Percentiles rank a stretch among this genome's conserved stretches.
Evolutionary conservation across 805 yeast genomes (phyloP).

Genomic region (Ogataea parapolymorpha): DNA sequence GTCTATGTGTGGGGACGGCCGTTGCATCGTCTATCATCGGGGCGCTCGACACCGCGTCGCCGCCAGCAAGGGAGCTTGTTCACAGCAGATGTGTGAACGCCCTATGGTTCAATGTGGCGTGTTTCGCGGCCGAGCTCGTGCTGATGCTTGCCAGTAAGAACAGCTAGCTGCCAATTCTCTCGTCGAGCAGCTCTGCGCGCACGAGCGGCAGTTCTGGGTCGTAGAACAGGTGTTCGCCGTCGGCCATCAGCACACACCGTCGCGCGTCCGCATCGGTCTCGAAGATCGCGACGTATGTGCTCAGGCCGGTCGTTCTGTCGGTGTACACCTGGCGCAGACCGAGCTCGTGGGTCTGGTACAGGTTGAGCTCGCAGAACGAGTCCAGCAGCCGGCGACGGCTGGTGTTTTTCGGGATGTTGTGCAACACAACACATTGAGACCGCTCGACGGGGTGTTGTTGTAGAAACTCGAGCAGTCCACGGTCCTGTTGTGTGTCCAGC

Average conservation of each 20-base stretch:
- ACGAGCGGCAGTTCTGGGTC: conserved; percentile 28
- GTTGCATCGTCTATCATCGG: no score
- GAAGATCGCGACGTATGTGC: conserved; percentile 43
- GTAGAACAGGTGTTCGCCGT: conserved; percentile 41
- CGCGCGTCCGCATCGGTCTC: conserved; percentile 42
- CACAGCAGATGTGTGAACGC: no score
- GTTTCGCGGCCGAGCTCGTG: no score
- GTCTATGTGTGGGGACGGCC: no score
- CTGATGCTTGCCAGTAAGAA: no score
- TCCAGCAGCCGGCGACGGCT: conserved; percentile 34
- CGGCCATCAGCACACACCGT: conserved; percentile 49
- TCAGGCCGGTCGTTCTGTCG: conserved; percentile 9
- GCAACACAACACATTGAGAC: conserved; percentile 37
- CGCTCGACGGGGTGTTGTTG: conserved; percentile 20
- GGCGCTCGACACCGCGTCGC: no score
- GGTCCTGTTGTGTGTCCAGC: conserved; percentile 3
- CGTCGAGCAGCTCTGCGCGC: conserved; percentile 33
- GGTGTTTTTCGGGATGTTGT: conserved; percentile 46
- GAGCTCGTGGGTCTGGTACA: conserved; percentile 30
- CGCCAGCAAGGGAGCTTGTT: no score
- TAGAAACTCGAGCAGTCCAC: neutral
- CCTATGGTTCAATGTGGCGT: no score
- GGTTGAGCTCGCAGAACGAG: conserved; percentile 48
- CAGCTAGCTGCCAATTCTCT: neutral
- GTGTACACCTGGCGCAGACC: conserved; percentile 13